Conservation (phyloP, 495 filamentous ascomycete species). For the Chaetomium cochliodes region DNA sequence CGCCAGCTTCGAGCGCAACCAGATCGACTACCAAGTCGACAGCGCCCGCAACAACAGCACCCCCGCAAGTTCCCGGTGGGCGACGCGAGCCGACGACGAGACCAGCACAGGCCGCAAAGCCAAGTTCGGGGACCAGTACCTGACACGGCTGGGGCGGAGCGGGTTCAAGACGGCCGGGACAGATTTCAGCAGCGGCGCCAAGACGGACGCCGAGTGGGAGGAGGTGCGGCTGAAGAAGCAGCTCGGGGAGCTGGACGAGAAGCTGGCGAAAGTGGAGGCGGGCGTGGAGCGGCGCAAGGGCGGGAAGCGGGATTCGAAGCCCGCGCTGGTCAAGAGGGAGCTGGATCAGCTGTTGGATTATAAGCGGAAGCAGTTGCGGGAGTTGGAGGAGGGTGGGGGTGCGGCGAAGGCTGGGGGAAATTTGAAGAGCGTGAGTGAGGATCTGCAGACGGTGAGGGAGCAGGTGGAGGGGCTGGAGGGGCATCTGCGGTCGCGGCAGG, state of each 20-base stretch:
- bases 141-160: slow-evolving; percentile 76
- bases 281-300: slow-evolving; percentile 42
- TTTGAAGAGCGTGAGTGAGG: slow-evolving; percentile 60
- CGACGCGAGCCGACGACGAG: slow-evolving; percentile 64
- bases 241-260: slow-evolving; percentile 79
- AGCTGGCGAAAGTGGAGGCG: slow-evolving; percentile 72
- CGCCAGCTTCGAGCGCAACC: slow-evolving; percentile 85
- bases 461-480: slow-evolving; percentile 71
- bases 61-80: slow-evolving; percentile 59
- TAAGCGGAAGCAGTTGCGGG: slow-evolving; percentile 63
- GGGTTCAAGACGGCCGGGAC: slow-evolving; percentile 78
- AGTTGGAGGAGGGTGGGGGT: slow-evolving; percentile 74
- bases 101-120: slow-evolving; percentile 83
- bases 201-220: slow-evolving; percentile 84
- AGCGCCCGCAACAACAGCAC: slow-evolving; percentile 54
- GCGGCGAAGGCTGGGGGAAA: slow-evolving; percentile 60
- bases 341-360: slow-evolving; percentile 84
- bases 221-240: slow-evolving; percentile 93
- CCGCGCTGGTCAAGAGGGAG: slow-evolving; percentile 88
- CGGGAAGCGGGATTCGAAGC: slow-evolving; percentile 62
- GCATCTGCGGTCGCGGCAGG: slow-evolving; percentile 58
- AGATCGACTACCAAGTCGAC: slow-evolving; percentile 93
- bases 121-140: slow-evolving; percentile 95
- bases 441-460: slow-evolving; percentile 71
- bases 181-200: slow-evolving; percentile 65